phyloP scores from a whole-genome alignment of 176 grass and related monocot genomes.

The Leersia perrieri region DNA sequence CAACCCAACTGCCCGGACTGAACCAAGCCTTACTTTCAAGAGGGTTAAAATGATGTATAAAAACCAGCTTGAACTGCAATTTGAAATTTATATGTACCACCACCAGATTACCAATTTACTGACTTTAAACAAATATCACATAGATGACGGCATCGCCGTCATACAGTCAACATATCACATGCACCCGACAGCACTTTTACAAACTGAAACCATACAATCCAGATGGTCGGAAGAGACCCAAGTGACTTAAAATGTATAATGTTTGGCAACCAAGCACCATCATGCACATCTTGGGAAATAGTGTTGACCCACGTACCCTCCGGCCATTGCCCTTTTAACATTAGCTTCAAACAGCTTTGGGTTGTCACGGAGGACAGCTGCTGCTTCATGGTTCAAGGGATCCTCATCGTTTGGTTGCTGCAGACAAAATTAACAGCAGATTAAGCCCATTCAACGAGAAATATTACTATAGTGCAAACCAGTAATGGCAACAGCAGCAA shows the following conservation, averaged over 20 bases:
- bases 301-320: slow-evolving; percentile 60
- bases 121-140: slow-evolving; percentile 4
- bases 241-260: background rate
- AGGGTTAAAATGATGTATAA: background rate
- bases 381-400: slow-evolving; percentile 79
- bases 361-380: slow-evolving; percentile 66
- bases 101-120: slow-evolving; percentile 14
- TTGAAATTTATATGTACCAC: slow-evolving; percentile 14
- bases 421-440: slow-evolving; percentile 23
- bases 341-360: slow-evolving; percentile 68
- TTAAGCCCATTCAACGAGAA: background rate
- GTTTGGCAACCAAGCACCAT: background rate
- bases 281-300: slow-evolving; percentile 65
- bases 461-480: background rate
- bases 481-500: background rate
- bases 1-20: background rate
- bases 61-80: background rate
- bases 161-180: background rate
- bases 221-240: background rate
- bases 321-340: slow-evolving; percentile 65
- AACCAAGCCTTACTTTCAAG: background rate
- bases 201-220: background rate
- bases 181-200: background rate
- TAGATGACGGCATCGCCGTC: background rate
- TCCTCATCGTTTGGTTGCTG: slow-evolving; percentile 78